Percentiles rank a stretch among this genome's conserved stretches.
phyloP scores from a whole-genome alignment of 1,284 basidiomycete genomes.

The Austroboletus niveus region DNA sequence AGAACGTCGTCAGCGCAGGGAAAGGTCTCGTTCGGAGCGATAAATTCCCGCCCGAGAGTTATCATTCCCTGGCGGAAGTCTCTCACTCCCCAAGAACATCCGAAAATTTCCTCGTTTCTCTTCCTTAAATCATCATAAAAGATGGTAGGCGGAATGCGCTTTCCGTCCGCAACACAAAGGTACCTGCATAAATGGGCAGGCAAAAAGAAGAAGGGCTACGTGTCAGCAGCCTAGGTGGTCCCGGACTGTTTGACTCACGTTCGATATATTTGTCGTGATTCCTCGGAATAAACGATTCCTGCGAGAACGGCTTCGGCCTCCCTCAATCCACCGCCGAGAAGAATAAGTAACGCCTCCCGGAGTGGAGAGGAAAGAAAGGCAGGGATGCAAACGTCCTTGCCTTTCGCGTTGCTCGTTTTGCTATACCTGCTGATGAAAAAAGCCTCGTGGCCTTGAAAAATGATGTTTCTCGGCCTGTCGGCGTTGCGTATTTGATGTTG shows the following conservation, averaged over 20 bases:
- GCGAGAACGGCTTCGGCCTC: conserved; percentile 8
- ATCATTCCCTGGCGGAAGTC: conserved; percentile 9
- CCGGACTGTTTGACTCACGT: not conserved
- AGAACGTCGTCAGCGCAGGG: conserved; percentile 6
- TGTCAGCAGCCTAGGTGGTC: no score
- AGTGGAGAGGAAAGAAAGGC: not conserved
- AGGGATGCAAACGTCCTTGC: conserved; percentile 5
- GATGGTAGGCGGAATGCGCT: not conserved
- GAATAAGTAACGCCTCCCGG: not conserved
- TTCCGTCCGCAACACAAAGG: not conserved
- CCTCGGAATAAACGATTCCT: not conserved
- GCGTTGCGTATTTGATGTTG: conserved; percentile 1
- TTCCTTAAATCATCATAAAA: conserved; percentile 1
- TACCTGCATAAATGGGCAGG: not conserved
- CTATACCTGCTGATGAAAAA: conserved; percentile 4
- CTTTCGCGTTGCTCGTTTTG: conserved; percentile 1
- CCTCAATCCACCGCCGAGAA: conserved; percentile 2
- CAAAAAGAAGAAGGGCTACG: no score
- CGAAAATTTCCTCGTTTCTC: conserved; percentile 4
- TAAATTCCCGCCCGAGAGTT: conserved; percentile 1
- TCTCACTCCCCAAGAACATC: conserved; percentile 2
- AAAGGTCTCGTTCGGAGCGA: not conserved
- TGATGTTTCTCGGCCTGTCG: not conserved
- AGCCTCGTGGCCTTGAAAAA: conserved; percentile 3
- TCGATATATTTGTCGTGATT: not conserved